phyloP scores from a whole-genome alignment of 2,329 filamentous ascomycete genomes.

The Sporothrix euskadiensis region DNA sequence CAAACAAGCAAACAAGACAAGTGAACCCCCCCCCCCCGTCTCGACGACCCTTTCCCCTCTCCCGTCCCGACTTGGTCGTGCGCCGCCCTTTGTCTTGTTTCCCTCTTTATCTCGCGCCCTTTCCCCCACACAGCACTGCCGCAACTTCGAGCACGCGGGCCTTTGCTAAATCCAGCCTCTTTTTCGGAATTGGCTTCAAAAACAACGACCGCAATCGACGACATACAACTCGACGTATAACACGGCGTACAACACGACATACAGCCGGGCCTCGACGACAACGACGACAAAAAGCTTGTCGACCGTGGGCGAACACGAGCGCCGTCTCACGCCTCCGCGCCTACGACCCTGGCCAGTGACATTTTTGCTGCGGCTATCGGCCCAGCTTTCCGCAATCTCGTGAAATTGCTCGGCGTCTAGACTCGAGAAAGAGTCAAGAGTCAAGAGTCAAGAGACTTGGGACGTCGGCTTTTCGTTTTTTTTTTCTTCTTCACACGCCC shows the following conservation, averaged over 20 bases:
- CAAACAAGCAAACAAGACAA: not conserved
- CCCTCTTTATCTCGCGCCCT: slow-evolving; percentile 14
- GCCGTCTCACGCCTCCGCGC: not conserved
- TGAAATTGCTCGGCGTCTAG: slow-evolving; percentile 16
- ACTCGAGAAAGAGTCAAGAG: not conserved
- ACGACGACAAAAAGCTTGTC: not conserved
- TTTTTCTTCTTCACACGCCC: not conserved
- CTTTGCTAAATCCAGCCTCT: slow-evolving; percentile 10
- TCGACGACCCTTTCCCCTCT: not conserved
- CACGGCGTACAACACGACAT: slow-evolving; percentile 4
- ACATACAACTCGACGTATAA: not conserved
- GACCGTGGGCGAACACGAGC: not conserved
- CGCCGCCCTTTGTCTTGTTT: slow-evolving; percentile 21
- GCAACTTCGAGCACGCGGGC: slow-evolving; percentile 7
- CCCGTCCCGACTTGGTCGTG: slow-evolving; percentile 8
- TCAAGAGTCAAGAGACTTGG: not conserved
- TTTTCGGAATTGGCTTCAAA: not conserved
- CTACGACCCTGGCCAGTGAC: slow-evolving; percentile 3
- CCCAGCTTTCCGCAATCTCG: slow-evolving; percentile 1
- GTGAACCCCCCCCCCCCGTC: not conserved
- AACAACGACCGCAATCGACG: not conserved
- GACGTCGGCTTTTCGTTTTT: not conserved
- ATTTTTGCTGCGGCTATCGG: slow-evolving; percentile 5
- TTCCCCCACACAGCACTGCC: slow-evolving; percentile 6
- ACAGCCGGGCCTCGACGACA: not conserved